Evolutionary conservation across 1,284 basidiomycete genomes (phyloP), one percentile per base, ranked within the genome.

Genomic region (Kwoniella shivajii): DNA sequence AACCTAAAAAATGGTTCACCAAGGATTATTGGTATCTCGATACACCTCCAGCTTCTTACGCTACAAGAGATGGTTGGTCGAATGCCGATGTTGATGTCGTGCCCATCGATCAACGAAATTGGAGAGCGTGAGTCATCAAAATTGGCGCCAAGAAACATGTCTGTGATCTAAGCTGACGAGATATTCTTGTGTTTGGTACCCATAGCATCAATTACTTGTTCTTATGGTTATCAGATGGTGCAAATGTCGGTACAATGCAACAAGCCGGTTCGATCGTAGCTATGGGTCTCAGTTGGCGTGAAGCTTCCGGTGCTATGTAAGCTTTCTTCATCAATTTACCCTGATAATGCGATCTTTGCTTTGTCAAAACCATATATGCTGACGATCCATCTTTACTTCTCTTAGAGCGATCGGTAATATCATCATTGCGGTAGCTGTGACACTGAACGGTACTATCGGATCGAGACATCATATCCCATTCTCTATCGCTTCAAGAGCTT

Each of bases 401-500:
- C 27, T 42, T 53, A 72, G 68, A 49, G 71, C 71, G 9, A 70
- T 73, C 38, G 71, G 71, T 14, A 73, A 73, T 51, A 68, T 71
- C 53, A 69, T 73, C 60, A 69, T 73, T 49, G 71, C 71, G 38
- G 57, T 47, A 33, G 65, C 69, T 13, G 61, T 69, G 37, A 59
- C 67, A 4, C 53, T 69, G 39, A 90, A 88, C 68, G 88, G 88
- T 51, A 85, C 85, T 13, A 83, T 86, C 50, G 88, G 88, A 13
- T 86, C 88, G 16, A 81, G 85, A 26, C 81, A 90, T 47, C 85
- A 85, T 57, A 77, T 86, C 50, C 82, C 84, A 1, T 91, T 90
- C 72, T 85, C 88, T 0, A 84, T 90, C 44, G 79, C 88, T 13
- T 86, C 87, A 61, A 81, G 89, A 6, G 87, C 87, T 0, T 88